These are phyloP conservation scores for Teunomyces barrocoloradensis DNA, from an alignment of 805 yeast genomes.

Conservation along the genomic window DNA sequence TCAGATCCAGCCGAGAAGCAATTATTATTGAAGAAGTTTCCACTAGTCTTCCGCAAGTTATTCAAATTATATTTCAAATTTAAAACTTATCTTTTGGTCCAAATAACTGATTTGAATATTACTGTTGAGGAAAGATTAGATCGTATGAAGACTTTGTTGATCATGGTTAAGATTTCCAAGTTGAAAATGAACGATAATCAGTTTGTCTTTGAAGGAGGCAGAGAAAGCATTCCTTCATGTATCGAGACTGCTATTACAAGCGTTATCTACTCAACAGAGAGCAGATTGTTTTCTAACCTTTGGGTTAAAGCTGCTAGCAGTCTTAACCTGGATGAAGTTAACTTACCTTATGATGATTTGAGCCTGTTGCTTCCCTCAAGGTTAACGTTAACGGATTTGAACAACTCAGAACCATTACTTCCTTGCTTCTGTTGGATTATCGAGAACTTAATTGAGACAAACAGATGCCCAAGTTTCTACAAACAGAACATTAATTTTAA, in stretches of 20 bases:
- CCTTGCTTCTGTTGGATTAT: slow-evolving; percentile 93
- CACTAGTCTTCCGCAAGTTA: slow-evolving; percentile 64
- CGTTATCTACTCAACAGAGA: slow-evolving; percentile 77
- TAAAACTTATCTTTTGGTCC: slow-evolving; percentile 59
- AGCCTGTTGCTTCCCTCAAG: slow-evolving; percentile 29
- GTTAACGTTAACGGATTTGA: slow-evolving; percentile 25
- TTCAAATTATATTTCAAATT: slow-evolving; percentile 67
- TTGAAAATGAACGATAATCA: slow-evolving; percentile 59
- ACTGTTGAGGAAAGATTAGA: slow-evolving; percentile 57
- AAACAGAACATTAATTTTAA: slow-evolving; percentile 77
- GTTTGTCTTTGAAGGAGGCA: slow-evolving; percentile 38
- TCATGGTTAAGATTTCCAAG: slow-evolving; percentile 61
- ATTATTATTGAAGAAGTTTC: slow-evolving; percentile 47
- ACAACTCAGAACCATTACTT: slow-evolving; percentile 47
- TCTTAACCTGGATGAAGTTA: slow-evolving; percentile 15
- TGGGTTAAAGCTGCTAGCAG: slow-evolving; percentile 63
- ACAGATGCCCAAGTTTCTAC: slow-evolving; percentile 70
- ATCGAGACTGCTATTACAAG: slow-evolving; percentile 75
- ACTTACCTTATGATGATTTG: slow-evolving; percentile 24
- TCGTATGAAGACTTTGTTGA: slow-evolving; percentile 66
- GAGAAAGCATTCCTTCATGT: slow-evolving; percentile 64
- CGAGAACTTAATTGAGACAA: slow-evolving; percentile 67
- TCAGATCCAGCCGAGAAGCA: slow-evolving; percentile 44
- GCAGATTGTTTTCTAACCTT: slow-evolving; percentile 61
- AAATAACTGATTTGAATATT: slow-evolving; percentile 63